These are phyloP conservation scores for Acarospora socialis DNA, from an alignment of 2,329 filamentous ascomycete species.

Conservation along the genomic window DNA sequence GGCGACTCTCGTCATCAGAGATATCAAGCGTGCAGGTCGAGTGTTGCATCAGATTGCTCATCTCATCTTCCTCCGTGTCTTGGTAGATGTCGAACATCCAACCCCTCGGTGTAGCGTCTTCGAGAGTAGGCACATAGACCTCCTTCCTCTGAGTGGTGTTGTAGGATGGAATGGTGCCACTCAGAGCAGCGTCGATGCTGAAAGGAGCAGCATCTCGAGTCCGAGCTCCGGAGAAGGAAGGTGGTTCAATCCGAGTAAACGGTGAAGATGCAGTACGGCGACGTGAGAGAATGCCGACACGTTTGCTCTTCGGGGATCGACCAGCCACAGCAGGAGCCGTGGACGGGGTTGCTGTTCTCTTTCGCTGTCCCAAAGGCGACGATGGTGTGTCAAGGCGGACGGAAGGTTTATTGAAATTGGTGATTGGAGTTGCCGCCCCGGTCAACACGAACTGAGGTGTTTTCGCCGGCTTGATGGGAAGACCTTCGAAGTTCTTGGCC, in stretches of 20 bases:
- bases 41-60: conserved; percentile 87
- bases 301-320: conserved; percentile 63
- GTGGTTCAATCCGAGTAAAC: conserved; percentile 57
- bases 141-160: conserved; percentile 13
- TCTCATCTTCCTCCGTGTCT: conserved; percentile 78
- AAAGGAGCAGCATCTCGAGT: conserved; percentile 50
- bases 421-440: conserved; percentile 24
- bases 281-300: conserved; percentile 51
- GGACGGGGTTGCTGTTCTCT: conserved; percentile 30
- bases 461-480: conserved; percentile 6
- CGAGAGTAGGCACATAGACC: conserved; percentile 35
- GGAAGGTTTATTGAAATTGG: conserved; percentile 17
- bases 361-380: not conserved
- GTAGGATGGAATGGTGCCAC: conserved; percentile 46
- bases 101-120: conserved; percentile 41
- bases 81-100: conserved; percentile 96
- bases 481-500: conserved; percentile 17
- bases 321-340: conserved; percentile 58
- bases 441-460: conserved; percentile 4
- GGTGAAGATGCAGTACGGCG: conserved; percentile 45
- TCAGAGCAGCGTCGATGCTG: conserved; percentile 71
- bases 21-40: conserved; percentile 77
- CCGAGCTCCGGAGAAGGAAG: conserved; percentile 39
- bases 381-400: not conserved
- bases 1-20: conserved; percentile 61